Evolutionary conservation across 2,329 filamentous ascomycete genomes (phyloP).

Genomic region (Pseudopyricularia cyperi): DNA sequence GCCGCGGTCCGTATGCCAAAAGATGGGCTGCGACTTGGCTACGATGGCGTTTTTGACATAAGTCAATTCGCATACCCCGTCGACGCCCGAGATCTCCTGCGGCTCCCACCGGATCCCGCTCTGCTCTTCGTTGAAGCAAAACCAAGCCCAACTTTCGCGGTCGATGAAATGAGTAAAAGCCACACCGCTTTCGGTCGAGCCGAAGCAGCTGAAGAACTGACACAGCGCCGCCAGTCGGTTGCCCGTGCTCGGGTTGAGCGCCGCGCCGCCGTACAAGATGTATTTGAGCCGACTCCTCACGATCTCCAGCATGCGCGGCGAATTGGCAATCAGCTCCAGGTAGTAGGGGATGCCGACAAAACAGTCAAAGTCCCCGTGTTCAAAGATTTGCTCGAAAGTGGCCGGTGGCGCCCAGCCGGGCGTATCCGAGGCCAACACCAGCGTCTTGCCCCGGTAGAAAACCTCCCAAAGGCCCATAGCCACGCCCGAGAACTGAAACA

Average conservation of each 20-base stretch:
- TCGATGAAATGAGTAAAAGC: background rate
- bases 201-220: conserved; percentile 1
- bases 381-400: background rate
- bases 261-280: conserved; percentile 1
- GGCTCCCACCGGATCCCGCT: conserved; percentile 1
- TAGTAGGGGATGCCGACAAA: conserved; percentile 1
- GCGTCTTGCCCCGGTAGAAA: conserved; percentile 1
- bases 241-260: background rate
- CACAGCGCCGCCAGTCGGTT: background rate
- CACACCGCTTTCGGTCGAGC: conserved; percentile 1
- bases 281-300: background rate
- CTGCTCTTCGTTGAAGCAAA: conserved; percentile 2
- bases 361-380: conserved; percentile 1
- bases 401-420: conserved; percentile 2
- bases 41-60: conserved; percentile 1
- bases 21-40: conserved; percentile 1
- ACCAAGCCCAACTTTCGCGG: background rate
- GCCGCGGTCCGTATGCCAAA: conserved; percentile 1
- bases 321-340: background rate
- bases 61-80: background rate
- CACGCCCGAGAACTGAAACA: conserved; percentile 1
- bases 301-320: background rate
- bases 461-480: background rate
- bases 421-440: background rate
- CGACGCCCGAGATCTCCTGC: background rate